A percentile compares a stretch with the other conserved stretches of the same genome.
Conservation (phyloP, 768 basidiomycete species). For the Crepidotus variabilis region DNA sequence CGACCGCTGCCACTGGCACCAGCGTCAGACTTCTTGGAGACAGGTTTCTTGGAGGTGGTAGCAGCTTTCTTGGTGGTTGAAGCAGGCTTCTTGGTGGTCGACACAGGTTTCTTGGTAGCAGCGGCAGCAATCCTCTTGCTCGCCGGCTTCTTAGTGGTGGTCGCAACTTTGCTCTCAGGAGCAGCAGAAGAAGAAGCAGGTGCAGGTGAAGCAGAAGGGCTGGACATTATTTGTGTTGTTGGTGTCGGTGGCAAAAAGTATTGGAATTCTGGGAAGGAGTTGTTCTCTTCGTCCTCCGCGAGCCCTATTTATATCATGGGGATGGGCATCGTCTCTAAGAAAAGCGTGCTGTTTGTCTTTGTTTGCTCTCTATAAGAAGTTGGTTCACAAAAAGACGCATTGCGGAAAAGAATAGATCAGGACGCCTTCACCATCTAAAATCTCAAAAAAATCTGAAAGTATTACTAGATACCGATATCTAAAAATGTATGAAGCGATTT, state of each 20-base stretch:
- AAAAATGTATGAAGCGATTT: too few relatives aligned
- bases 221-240: constrained; percentile 15
- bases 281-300: constrained; percentile 14
- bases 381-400: too few relatives aligned
- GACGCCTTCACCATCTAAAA: too few relatives aligned
- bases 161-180: constrained; percentile 13
- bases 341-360: too few relatives aligned
- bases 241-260: constrained; percentile 6
- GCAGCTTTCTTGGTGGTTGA: neutral
- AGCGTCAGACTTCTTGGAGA: constrained; percentile 20
- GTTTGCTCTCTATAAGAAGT: too few relatives aligned
- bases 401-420: too few relatives aligned
- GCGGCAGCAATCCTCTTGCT: constrained; percentile 17
- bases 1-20: constrained; percentile 20
- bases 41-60: constrained; percentile 25
- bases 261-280: constrained; percentile 11
- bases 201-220: constrained; percentile 18
- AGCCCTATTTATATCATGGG: constrained; percentile 35
- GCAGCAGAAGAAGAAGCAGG: constrained; percentile 17
- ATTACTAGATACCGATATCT: too few relatives aligned
- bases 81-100: constrained; percentile 14
- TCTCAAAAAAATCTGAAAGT: too few relatives aligned
- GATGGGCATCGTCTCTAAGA: too few relatives aligned
- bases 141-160: constrained; percentile 15
- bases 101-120: constrained; percentile 15